Evolutionary conservation across 768 basidiomycete species (phyloP).

Genomic region (Xerocomellus dryophilus): DNA sequence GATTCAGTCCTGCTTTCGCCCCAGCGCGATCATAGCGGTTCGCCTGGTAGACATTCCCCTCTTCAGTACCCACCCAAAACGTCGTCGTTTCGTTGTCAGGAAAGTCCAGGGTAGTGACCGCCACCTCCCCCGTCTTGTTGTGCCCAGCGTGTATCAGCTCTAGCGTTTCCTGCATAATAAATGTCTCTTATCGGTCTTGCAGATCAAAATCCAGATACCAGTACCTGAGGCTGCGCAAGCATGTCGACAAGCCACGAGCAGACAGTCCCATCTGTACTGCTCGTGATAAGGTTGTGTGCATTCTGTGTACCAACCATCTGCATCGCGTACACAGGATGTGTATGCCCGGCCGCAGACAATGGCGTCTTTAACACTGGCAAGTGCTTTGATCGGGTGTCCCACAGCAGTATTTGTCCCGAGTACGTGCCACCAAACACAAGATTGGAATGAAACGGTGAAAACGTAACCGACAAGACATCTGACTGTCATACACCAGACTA

Average conservation of each 20-base stretch:
- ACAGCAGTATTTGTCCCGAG: slow-evolving; percentile 95
- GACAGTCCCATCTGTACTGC: slow-evolving; percentile 94
- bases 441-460: slow-evolving; percentile 97
- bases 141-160: slow-evolving; percentile 87
- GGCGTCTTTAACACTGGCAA: slow-evolving; percentile 96
- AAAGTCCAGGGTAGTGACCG: slow-evolving; percentile 91
- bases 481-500: slow-evolving; percentile 53
- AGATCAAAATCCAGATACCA: neutral
- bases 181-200: neutral
- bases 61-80: slow-evolving; percentile 98
- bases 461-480: slow-evolving; percentile 93
- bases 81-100: slow-evolving; percentile 95
- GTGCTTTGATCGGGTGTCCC: slow-evolving; percentile 98
- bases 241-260: slow-evolving; percentile 99
- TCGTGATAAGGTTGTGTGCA: slow-evolving; percentile 95
- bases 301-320: slow-evolving; percentile 98
- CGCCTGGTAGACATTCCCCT: slow-evolving; percentile 95
- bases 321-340: slow-evolving; percentile 98
- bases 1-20: slow-evolving; percentile 92
- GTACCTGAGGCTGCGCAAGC: slow-evolving; percentile 95
- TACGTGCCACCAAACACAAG: slow-evolving; percentile 98
- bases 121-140: slow-evolving; percentile 95
- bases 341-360: slow-evolving; percentile 92
- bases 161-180: slow-evolving; percentile 73
- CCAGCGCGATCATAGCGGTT: slow-evolving; percentile 97